Evolutionary conservation across 108 stramenopile species (phyloP), one percentile per base, ranked within the genome.

Genomic region (Fragilaria crotonensis): DNA sequence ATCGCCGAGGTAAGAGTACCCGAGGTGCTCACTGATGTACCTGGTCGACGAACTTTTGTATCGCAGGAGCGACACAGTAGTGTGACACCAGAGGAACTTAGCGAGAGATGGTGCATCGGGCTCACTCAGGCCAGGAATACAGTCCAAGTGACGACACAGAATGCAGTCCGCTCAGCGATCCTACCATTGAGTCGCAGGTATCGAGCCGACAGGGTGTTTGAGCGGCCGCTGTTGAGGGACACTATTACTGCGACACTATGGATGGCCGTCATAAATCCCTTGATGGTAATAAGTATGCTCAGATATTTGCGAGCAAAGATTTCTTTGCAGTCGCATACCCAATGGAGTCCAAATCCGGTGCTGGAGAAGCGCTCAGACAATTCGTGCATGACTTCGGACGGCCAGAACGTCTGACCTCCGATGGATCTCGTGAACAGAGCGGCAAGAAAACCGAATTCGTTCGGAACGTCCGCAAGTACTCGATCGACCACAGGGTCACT

Each of bases 61-160:
- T 44, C 41, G 14, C 9, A 44, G 17, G 41, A 44, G 17, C 9
- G 41, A 17, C 41, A 44, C 41, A 44, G 14, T 44, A 14, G 14
- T 14, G 41, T 44, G 41, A 14, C 60, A 31, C 60, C 60, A 11
- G 18, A 56, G 4, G 23, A 56, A 11, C 23, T 61, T 14, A 28
- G 33, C 22, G 60, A 61, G 1, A 59, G 48, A 21, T 72, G 71
- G 66, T 4, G 5, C 0, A 66, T 72, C 28, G 54, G 71, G 4
- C 5, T 66, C 7, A 20, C 53, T 7, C 5, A 52, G 18, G 71
- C 71, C 7, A 45, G 7, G 23, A n/a, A 48, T n/a, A 72, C 71
- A 0, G 11, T 72, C 4, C 4, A 23, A 1, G 21, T 1, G 3
- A 70, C 69, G 31, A 63, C 62, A 14, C 62, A 64, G 33, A 26